phyloP scores from a whole-genome alignment of 106 monocot genomes.

The Dioscorea alata region DNA sequence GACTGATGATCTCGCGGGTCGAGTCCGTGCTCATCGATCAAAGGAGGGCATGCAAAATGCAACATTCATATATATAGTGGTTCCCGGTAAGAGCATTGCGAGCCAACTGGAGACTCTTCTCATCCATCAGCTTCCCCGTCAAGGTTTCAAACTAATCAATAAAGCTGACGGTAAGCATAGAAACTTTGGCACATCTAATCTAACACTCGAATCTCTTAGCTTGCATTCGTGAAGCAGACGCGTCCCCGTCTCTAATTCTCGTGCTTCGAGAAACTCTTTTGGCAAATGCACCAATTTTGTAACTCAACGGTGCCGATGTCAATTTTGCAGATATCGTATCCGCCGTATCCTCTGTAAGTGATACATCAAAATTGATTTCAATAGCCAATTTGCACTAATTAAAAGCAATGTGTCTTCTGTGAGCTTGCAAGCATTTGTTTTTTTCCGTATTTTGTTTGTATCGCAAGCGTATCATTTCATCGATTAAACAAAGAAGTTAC shows the following conservation, averaged over 20 bases:
- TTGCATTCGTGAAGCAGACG: constrained; percentile 21
- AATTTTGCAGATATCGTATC: constrained; percentile 4
- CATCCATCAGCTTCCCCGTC: constrained; percentile 84
- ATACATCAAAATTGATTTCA: neutral
- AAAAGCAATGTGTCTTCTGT: too few relatives aligned
- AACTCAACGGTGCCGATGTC: neutral
- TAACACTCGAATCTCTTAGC: constrained; percentile 27
- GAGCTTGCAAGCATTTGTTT: too few relatives aligned
- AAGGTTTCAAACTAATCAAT: constrained; percentile 59
- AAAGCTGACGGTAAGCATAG: constrained; percentile 87
- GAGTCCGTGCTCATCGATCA: constrained; percentile 62
- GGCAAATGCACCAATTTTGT: neutral
- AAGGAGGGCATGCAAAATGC: constrained; percentile 71
- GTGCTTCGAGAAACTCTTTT: neutral
- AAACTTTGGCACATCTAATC: constrained; percentile 69
- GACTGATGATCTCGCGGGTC: constrained; percentile 87
- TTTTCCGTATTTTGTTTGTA: too few relatives aligned
- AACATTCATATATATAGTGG: constrained; percentile 48
- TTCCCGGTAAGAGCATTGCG: constrained; percentile 94
- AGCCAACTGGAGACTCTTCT: constrained; percentile 89
- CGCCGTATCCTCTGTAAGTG: neutral
- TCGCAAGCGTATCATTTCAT: too few relatives aligned
- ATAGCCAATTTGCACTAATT: neutral
- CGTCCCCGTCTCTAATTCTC: neutral
- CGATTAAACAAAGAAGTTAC: neutral